Percentiles rank a stretch among this genome's conserved stretches.
phyloP scores from a whole-genome alignment of 2,329 filamentous ascomycete genomes.

The Xylariaceae sp. region DNA sequence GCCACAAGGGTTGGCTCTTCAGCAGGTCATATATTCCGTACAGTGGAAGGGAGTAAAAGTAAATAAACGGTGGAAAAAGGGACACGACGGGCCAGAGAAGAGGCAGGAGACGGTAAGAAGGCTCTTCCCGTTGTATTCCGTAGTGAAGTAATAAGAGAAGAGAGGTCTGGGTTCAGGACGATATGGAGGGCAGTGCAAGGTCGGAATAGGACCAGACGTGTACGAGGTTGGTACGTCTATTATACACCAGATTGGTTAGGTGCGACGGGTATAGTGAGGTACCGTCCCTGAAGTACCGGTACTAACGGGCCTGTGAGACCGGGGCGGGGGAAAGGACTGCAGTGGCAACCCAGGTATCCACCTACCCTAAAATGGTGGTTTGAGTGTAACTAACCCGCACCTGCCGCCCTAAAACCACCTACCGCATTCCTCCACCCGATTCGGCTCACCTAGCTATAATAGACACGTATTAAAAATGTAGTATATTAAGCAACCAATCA shows the following conservation, averaged over 20 bases:
- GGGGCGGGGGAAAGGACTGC: not conserved
- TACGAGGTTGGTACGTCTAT: not conserved
- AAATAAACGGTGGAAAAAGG: not conserved
- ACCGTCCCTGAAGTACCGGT: not conserved
- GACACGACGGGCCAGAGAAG: not conserved
- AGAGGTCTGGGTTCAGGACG: conserved; percentile 6
- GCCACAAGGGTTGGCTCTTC: not conserved
- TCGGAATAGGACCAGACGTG: not conserved
- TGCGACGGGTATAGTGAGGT: not conserved
- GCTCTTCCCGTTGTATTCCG: conserved; percentile 5
- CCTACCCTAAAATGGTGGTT: not conserved
- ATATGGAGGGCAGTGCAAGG: conserved; percentile 11
- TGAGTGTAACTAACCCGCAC: not conserved
- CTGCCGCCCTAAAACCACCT: too few relatives aligned
- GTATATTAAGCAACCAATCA: too few relatives aligned
- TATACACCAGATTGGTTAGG: not conserved
- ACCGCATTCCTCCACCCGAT: too few relatives aligned
- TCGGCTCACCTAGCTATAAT: too few relatives aligned
- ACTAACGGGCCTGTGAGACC: not conserved
- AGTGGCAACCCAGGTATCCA: not conserved
- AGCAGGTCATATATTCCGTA: not conserved
- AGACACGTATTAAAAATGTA: too few relatives aligned
- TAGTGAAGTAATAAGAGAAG: conserved; percentile 6
- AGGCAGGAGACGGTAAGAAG: conserved; percentile 3
- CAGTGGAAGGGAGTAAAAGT: not conserved